Percentiles rank a stretch among this genome's conserved stretches.
phyloP scores from a whole-genome alignment of 371 early-diverging fungal species.

The Chytridiales sp. region DNA sequence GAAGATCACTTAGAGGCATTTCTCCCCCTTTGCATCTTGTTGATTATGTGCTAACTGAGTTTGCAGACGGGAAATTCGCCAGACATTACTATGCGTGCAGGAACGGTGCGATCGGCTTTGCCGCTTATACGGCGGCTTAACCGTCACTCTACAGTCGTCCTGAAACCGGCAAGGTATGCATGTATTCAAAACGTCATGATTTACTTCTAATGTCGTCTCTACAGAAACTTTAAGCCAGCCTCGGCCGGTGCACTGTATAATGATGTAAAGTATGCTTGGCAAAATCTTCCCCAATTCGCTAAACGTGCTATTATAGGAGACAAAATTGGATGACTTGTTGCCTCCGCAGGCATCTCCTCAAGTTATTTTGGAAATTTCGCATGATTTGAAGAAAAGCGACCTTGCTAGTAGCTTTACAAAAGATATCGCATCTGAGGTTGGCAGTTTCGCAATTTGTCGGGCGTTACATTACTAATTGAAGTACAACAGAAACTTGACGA shows the following conservation, averaged over 20 bases:
- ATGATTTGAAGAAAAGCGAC: too few relatives aligned
- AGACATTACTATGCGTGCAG: conserved; percentile 87
- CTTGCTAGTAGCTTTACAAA: too few relatives aligned
- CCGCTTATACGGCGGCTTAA: conserved; percentile 87
- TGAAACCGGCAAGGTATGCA: conserved; percentile 56
- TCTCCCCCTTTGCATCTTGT: background rate
- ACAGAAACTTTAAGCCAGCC: background rate
- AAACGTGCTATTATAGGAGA: conserved; percentile 34
- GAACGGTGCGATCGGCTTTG: conserved; percentile 61
- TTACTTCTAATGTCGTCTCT: background rate
- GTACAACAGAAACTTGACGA: too few relatives aligned
- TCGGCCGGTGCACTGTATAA: background rate
- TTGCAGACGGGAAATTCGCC: conserved; percentile 66
- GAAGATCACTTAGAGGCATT: conserved; percentile 74
- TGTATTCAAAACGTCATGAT: conserved; percentile 2
- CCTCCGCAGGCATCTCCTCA: background rate
- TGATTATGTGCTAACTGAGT: background rate
- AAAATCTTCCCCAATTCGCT: background rate
- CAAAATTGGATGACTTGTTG: conserved; percentile 64
- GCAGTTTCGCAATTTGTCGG: too few relatives aligned
- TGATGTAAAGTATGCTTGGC: background rate
- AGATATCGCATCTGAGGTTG: too few relatives aligned
- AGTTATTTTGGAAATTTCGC: too few relatives aligned
- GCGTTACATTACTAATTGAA: too few relatives aligned
- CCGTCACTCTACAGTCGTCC: conserved; percentile 82